Base-by-base conservation (phyloP, 1,139 yeast species). In the Suhomyces chickasaworum region DNA sequence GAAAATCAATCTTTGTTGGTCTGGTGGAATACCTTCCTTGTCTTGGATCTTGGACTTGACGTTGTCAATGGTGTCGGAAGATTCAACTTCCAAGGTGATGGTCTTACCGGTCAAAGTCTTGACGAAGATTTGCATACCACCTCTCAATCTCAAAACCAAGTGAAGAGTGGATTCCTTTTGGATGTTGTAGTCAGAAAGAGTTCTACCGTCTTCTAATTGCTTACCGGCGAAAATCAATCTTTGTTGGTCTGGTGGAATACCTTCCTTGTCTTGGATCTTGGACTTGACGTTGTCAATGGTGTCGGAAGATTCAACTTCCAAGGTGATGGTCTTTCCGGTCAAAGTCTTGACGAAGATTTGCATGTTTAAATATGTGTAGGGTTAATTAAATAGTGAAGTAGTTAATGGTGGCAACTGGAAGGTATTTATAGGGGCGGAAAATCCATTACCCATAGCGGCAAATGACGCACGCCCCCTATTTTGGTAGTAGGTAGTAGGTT, bases 21-120 rank as follows among this genome's bases (percentile, higher is more conserved):
- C 95, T 68, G 95, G 95, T 71, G 96, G 96, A 61, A 88, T 88
- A 68, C 95, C 95, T 76, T 88, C 96, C 82, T 87, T 87, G 81
- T 88, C 95, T 78, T 87, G 95, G 70, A 88, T 88, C 84, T 88
- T 88, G 68, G 91, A 80, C 81, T 88, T 88, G 79, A 88, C 95
- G 67, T 88, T 88, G 83, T 88, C 95, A 74, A 88, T 88, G 68
- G 95, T 87, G 83, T 88, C 96, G 61, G 93, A 85, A 64, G 95
- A 86, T 80, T 88, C 96, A 66, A 88, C 96, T 81, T 88, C 96
- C 68, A 88, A 85, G 75, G 95, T 88, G 77, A 87, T 86, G 74
- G 95, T 86, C 83, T 86, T 86, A 71, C 93, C 93, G 61, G 93
- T 86, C 71, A 86, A 77, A 69, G 93, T 86, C 80, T 86, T 86